Base-by-base conservation (phyloP, 2,329 filamentous ascomycete genomes). In the Gaeumannomyces sp. region DNA sequence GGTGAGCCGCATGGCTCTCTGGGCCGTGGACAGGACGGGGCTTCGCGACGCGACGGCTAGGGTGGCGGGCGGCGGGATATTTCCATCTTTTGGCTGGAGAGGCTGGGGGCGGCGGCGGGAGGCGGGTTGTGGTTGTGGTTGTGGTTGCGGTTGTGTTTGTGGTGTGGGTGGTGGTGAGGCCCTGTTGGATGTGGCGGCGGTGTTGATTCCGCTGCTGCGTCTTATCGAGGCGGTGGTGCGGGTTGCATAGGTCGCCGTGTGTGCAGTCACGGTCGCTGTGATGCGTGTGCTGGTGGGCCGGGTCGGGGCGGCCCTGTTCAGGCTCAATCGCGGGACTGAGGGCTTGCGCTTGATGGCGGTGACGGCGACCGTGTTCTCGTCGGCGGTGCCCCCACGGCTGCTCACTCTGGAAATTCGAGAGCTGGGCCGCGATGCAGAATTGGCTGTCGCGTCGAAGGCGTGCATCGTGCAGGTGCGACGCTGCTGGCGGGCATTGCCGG, bases 51-150 rank as follows among this genome's bases (percentile, higher is more conserved):
- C 60, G 60, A 50, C 60, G n/a, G 60, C 60, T 62, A 62, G 19
- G 67, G 68, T 66, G 59, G 70, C 69, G 66, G 71, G 67, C 65
- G 72, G 68, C 65, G 71, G 69, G 70, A 73, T 78, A 80, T 80
- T 76, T 74, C 79, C 75, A 69, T 77, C 73, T 67, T 72, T 73
- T 63, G 67, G 65, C 56, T 70, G 70, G 19, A 75, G 72, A 27
- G 70, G 68, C 50, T 65, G 62, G 65, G 65, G n/a, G 70, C 38
- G 28, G 61, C 60, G 29, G 16, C 59, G 57, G 59, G 62, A 31
- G 64, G 50, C n/a, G n/a, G n/a, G n/a, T n/a, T n/a, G 31, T 53
- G 28, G 64, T 27, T 27, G 63, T 27, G 31, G 65, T 4, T 33
- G 65, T 11, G 19, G 58, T 60, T 13, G 61, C n/a, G 14, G 68